These are phyloP conservation scores for Pichia insulana DNA, from an alignment of 805 yeast genomes.

Conservation along the genomic window DNA sequence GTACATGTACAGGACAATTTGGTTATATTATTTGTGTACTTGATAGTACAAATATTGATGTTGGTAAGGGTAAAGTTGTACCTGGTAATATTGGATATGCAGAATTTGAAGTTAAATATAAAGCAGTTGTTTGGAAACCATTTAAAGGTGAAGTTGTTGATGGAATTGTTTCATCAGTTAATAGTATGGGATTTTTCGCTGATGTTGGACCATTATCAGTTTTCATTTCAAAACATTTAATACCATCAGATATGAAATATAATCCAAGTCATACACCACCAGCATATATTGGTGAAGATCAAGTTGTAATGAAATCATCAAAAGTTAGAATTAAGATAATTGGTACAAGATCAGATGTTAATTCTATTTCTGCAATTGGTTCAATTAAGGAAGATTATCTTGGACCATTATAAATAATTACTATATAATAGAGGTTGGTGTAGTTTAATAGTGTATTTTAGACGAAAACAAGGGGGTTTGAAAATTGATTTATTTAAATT, in stretches of 20 bases:
- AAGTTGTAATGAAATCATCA: slow-evolving; percentile 88
- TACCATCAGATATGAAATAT: slow-evolving; percentile 88
- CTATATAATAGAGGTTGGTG: no score
- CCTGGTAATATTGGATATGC: slow-evolving; percentile 87
- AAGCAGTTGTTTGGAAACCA: slow-evolving; percentile 97
- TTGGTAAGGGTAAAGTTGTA: slow-evolving; percentile 85
- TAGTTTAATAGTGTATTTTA: no score
- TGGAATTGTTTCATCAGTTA: slow-evolving; percentile 89
- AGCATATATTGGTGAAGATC: slow-evolving; percentile 93
- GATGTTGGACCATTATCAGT: slow-evolving; percentile 96
- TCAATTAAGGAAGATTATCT: slow-evolving; percentile 95
- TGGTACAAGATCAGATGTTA: slow-evolving; percentile 95
- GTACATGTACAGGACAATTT: slow-evolving; percentile 97
- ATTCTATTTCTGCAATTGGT: slow-evolving; percentile 95
- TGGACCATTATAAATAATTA: slow-evolving; percentile 63
- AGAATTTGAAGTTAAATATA: slow-evolving; percentile 89
- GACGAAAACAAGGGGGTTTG: not conserved
- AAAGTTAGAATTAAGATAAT: slow-evolving; percentile 91
- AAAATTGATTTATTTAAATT: no score
- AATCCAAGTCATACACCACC: slow-evolving; percentile 97
- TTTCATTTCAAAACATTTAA: slow-evolving; percentile 88
- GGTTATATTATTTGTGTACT: slow-evolving; percentile 95
- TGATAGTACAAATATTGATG: slow-evolving; percentile 90
- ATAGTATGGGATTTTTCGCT: slow-evolving; percentile 92
- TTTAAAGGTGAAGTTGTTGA: slow-evolving; percentile 98